phyloP scores from a whole-genome alignment of 163 green algal species.

The Prototheca stagnorum region DNA sequence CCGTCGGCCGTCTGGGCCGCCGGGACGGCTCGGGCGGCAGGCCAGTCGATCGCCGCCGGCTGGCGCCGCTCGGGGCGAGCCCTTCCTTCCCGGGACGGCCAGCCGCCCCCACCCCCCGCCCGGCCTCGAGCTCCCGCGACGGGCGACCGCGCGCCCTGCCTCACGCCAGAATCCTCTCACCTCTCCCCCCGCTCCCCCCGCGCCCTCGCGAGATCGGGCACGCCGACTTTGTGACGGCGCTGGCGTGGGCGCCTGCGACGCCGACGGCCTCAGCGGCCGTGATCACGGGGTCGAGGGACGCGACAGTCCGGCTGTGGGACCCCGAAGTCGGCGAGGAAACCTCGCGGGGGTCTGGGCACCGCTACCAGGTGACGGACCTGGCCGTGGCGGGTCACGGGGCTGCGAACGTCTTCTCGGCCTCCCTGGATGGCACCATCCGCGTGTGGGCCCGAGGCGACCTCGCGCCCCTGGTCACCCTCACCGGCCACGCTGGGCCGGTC shows the following conservation, averaged over 20 bases:
- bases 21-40: constrained; percentile 2
- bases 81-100: no score
- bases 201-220: constrained; percentile 34
- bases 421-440: constrained; percentile 52
- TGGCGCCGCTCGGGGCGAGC: no score
- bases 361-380: constrained; percentile 61
- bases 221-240: constrained; percentile 49
- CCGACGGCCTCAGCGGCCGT: background rate
- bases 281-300: constrained; percentile 51
- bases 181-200: background rate
- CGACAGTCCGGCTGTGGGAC: constrained; percentile 60
- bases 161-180: background rate
- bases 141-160: background rate
- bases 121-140: no score
- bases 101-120: no score
- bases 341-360: constrained; percentile 39
- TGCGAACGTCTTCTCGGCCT: constrained; percentile 38
- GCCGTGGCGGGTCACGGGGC: constrained; percentile 17
- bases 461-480: constrained; percentile 24
- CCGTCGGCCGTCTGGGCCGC: no score
- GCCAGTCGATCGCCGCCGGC: constrained; percentile 1
- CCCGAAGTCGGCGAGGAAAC: constrained; percentile 2
- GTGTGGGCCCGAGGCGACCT: constrained; percentile 45
- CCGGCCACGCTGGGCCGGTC: constrained; percentile 60
- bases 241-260: constrained; percentile 33